A percentile compares a stretch with the other conserved stretches of the same genome.
Evolutionary conservation across 768 basidiomycete species (phyloP).

Genomic region (Tricholoma bakamatsutake): DNA sequence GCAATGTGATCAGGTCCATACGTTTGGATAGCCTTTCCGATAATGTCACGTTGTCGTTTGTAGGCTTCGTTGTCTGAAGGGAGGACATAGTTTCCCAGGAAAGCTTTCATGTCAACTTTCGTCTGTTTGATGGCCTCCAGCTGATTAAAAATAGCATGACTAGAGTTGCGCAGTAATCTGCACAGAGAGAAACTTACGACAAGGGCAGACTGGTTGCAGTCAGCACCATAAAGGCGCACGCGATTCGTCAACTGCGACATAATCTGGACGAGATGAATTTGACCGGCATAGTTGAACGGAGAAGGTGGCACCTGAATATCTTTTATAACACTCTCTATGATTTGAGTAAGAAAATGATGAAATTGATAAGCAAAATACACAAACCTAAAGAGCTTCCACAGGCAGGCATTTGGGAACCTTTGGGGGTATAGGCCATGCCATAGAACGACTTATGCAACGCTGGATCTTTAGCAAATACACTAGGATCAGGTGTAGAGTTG

Average conservation of each 20-base stretch:
- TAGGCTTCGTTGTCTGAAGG: constrained; percentile 62
- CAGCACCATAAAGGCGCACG: constrained; percentile 79
- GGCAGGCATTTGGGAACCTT: constrained; percentile 57
- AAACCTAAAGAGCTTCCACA: constrained; percentile 52
- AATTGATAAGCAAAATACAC: constrained; percentile 5
- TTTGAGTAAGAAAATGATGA: background rate
- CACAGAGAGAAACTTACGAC: constrained; percentile 41
- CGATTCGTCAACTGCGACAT: constrained; percentile 81
- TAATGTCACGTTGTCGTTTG: constrained; percentile 56
- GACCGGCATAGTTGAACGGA: background rate
- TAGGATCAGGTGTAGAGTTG: constrained; percentile 51
- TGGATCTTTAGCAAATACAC: constrained; percentile 61
- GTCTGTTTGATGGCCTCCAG: constrained; percentile 88
- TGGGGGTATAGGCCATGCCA: constrained; percentile 84
- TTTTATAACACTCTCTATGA: constrained; percentile 50
- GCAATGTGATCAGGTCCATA: constrained; percentile 73
- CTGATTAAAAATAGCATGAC: constrained; percentile 21
- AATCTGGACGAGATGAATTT: constrained; percentile 37
- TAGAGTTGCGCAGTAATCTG: background rate
- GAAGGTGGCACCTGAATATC: constrained; percentile 56
- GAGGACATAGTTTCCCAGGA: constrained; percentile 60
- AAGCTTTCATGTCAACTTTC: constrained; percentile 82
- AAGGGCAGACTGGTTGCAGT: constrained; percentile 77
- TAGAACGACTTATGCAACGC: constrained; percentile 71
- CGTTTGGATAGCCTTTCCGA: constrained; percentile 62